These are phyloP conservation scores for Lomentospora prolificans DNA, from an alignment of 2,329 filamentous ascomycete genomes.

Conservation along the genomic window DNA sequence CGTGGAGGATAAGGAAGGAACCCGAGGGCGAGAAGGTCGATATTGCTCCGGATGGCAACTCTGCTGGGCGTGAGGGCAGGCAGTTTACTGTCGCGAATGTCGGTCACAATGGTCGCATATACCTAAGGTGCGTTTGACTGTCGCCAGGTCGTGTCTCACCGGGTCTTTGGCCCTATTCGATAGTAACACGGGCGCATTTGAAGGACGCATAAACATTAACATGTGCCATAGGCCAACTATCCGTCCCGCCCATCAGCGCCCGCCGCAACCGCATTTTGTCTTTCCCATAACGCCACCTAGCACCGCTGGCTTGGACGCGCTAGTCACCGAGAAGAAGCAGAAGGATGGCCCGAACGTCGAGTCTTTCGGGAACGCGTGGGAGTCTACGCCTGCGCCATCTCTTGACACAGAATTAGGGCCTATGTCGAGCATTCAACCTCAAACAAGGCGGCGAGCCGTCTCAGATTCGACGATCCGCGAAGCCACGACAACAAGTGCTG, in stretches of 20 bases:
- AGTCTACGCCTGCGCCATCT: not conserved
- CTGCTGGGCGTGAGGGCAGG: slow-evolving; percentile 53
- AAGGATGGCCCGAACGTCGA: slow-evolving; percentile 16
- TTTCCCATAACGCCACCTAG: slow-evolving; percentile 52
- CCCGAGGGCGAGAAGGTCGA: slow-evolving; percentile 46
- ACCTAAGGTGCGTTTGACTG: slow-evolving; percentile 54
- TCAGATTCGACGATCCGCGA: slow-evolving; percentile 74
- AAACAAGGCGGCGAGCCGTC: slow-evolving; percentile 50
- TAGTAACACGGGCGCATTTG: not conserved
- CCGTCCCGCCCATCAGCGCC: slow-evolving; percentile 50
- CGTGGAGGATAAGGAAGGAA: slow-evolving; percentile 35
- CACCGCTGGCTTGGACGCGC: slow-evolving; percentile 44
- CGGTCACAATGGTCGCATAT: slow-evolving; percentile 74
- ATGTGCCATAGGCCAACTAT: slow-evolving; percentile 43
- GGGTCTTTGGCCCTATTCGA: not conserved
- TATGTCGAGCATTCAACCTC: not conserved
- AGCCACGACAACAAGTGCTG: slow-evolving; percentile 26
- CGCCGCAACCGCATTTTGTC: slow-evolving; percentile 49
- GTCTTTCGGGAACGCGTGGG: not conserved
- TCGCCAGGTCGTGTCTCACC: not conserved
- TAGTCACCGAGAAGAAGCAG: slow-evolving; percentile 21
- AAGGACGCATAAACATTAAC: not conserved
- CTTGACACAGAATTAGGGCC: not conserved
- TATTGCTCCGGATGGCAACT: slow-evolving; percentile 49
- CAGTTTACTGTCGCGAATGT: slow-evolving; percentile 76